Percentiles rank a stretch among this genome's conserved stretches.
Conservation (phyloP, 2,329 filamentous ascomycete genomes). For the Scedosporium dehoogii region DNA sequence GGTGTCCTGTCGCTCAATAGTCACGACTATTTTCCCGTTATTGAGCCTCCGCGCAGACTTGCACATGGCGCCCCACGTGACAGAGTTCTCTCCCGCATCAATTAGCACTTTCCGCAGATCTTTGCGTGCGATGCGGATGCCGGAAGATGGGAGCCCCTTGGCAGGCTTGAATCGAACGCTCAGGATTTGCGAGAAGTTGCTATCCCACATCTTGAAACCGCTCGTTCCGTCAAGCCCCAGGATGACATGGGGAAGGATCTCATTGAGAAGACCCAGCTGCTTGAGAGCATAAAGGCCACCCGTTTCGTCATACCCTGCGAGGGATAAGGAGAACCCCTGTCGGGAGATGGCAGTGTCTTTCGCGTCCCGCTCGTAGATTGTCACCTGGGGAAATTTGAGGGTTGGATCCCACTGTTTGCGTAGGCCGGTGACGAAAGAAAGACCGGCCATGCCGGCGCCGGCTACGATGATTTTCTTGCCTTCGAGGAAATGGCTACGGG, state of each 20-base stretch:
- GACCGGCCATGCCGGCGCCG: slow-evolving; percentile 32
- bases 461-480: slow-evolving; percentile 32
- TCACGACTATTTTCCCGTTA: background rate
- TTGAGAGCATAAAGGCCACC: slow-evolving; percentile 26
- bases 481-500: slow-evolving; percentile 19
- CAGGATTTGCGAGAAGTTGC: slow-evolving; percentile 23
- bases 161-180: slow-evolving; percentile 20
- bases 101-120: slow-evolving; percentile 24
- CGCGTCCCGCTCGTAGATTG: slow-evolving; percentile 31
- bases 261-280: slow-evolving; percentile 27
- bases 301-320: slow-evolving; percentile 22
- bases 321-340: slow-evolving; percentile 28
- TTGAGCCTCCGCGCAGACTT: background rate
- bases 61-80: background rate
- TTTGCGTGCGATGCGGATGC: slow-evolving; percentile 26
- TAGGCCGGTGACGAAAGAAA: slow-evolving; percentile 29
- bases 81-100: slow-evolving; percentile 13
- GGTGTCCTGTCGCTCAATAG: background rate
- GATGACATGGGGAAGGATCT: slow-evolving; percentile 19
- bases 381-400: slow-evolving; percentile 21
- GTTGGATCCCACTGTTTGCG: slow-evolving; percentile 25
- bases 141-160: slow-evolving; percentile 22
- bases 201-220: slow-evolving; percentile 29
- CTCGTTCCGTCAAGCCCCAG: slow-evolving; percentile 20
- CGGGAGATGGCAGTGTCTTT: slow-evolving; percentile 18